Base-by-base conservation (phyloP, 2,329 filamentous ascomycete genomes). In the Colletotrichum orchidophilum region DNA sequence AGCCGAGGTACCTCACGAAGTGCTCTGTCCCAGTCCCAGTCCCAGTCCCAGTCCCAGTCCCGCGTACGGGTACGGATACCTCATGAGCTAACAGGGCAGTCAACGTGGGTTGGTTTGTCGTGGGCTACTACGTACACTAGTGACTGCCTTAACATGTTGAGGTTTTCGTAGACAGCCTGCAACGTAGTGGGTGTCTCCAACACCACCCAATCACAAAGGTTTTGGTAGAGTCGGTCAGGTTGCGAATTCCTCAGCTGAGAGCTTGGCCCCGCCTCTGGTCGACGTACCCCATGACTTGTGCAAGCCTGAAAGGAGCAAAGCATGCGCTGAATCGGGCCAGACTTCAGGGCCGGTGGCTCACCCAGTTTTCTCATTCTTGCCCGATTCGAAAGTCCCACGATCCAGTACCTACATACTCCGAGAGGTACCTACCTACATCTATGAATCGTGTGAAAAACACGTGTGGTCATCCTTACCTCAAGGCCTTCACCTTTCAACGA, bases 211-310 rank as follows among this genome's bases (percentile, higher is more conserved):
- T n/a, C n/a, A n/a, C n/a, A n/a, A n/a, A n/a, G n/a, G n/a, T n/a
- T n/a, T n/a, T n/a, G n/a, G n/a, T n/a, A n/a, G n/a, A n/a, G n/a
- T n/a, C 24, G 21, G 50, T 15, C 24, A 53, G 50, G 42, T 53
- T 50, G 59, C 46, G 42, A 13, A 18, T 59, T 49, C 39, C 57
- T 60, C 35, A 59, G 54, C 35, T 59, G 31, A 70, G 50, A 71
- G 67, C 67, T 71, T 58, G 52, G 58, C 68, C 26, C 68, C 63
- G 67, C 67, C 63, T 21, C 54, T 21, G 18, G 26, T 55, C 31
- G 49, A 61, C 55, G 67, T 70, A 50, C 54, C 53, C 13, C 1
- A 61, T 31, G 35, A 63, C 60, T 33, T 29, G 39, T 61, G 24
- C 26, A 54, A 26, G 12, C 54, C 59, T 39, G 31, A 35, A 39